Evolutionary conservation across 176 grass and related monocot species (phyloP), one percentile per base, ranked within the genome.

Genomic region (Oryza glaberrima): DNA sequence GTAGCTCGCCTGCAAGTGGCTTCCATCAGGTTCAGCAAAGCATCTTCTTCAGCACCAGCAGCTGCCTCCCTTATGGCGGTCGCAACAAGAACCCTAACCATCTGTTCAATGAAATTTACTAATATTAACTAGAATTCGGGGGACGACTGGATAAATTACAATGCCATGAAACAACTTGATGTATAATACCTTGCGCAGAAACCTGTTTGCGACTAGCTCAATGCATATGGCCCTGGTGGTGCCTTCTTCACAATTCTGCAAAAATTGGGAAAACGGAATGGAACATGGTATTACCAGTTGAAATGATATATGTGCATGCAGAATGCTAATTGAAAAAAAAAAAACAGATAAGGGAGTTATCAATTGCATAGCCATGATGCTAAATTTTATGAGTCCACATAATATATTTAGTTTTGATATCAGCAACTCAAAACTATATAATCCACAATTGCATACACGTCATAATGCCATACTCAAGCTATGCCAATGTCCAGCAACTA

Each of bases 1-100:
- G 95, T 98, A 35, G 95, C 95, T 4, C 95, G 93, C 69, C 95
- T 92, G 63, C 91, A 94, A 25, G 95, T 95, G 17, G 93, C 95
- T 51, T 86, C 87, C 93, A 98, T 93, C 34, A 98, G 77, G 44
- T 86, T 95, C 34, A 93, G 76, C 85, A 98, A 72, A 65, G 85
- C 87, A 65, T 98, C 89, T 20, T 93, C 69, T 23, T 88, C 87
- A 6, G 85, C 87, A 22, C 93, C 93, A 56, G 93, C 95, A 79
- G 80, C 93, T 32, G 93, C 95, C 86, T 98, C 95, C 86, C 95
- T 95, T 73, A 98, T 89, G 77, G 81, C 82, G 20, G 95, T 98
- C 4, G 93, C 93, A 6, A 98, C 91, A 22, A 98, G 82, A 69
- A 98, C 95, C 47, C 93, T 88, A 45, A 98, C 95, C 95, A 98